These are phyloP conservation scores for Fusarium oligoseptatum DNA, from an alignment of 2,329 filamentous ascomycete genomes.

Conservation along the genomic window DNA sequence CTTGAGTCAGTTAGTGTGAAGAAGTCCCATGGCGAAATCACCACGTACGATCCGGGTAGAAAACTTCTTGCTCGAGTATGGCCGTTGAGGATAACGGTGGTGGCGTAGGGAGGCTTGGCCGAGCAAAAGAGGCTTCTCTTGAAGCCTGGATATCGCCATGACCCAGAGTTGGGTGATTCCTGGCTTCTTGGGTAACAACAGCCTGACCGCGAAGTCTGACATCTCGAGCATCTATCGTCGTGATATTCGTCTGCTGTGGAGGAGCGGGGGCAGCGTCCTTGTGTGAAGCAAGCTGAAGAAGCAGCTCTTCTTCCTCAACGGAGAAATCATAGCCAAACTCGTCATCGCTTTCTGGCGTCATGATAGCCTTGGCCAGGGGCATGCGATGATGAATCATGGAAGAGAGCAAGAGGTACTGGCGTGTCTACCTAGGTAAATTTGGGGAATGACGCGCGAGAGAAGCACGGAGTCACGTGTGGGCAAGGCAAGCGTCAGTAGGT, in stretches of 20 bases:
- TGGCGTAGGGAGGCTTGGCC: slow-evolving; percentile 19
- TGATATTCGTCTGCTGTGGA: slow-evolving; percentile 20
- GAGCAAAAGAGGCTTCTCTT: background rate
- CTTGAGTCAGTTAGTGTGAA: slow-evolving; percentile 73
- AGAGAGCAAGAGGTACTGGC: slow-evolving; percentile 12
- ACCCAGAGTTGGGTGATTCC: background rate
- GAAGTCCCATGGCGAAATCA: slow-evolving; percentile 12
- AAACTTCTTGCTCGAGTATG: slow-evolving; percentile 48
- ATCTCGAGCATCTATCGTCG: slow-evolving; percentile 42
- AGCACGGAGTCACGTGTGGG: slow-evolving; percentile 43
- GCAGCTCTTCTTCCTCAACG: slow-evolving; percentile 59
- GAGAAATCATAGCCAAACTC: slow-evolving; percentile 64
- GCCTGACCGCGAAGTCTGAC: slow-evolving; percentile 17
- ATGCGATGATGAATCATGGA: slow-evolving; percentile 40
- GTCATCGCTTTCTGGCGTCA: slow-evolving; percentile 52
- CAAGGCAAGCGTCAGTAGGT: too few relatives aligned
- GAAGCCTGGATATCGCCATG: slow-evolving; percentile 12
- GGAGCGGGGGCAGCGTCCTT: slow-evolving; percentile 11
- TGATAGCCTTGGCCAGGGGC: slow-evolving; percentile 19
- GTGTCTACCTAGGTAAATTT: background rate
- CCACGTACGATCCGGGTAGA: slow-evolving; percentile 68
- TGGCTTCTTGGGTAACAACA: slow-evolving; percentile 8
- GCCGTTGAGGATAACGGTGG: slow-evolving; percentile 26
- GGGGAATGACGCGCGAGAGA: slow-evolving; percentile 32
- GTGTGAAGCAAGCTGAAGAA: slow-evolving; percentile 53